Base-by-base conservation (phyloP, 805 yeast species). In the Saccharomycopsis sp. region DNA sequence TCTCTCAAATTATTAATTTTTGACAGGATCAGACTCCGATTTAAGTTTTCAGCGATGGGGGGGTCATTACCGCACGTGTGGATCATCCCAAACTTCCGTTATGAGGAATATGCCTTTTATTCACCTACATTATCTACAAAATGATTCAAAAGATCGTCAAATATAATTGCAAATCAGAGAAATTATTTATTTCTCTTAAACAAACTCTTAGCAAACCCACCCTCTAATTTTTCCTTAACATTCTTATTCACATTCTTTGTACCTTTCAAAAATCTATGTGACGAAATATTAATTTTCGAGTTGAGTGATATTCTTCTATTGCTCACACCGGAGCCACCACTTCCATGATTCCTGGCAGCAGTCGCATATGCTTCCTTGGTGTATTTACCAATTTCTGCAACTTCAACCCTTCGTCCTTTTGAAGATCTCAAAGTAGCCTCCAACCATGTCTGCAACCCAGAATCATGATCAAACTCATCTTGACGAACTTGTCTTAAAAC, bases 161-260 rank as follows among this genome's bases (percentile, higher is more conserved):
- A 35, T 4, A 35, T 7, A 19, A 13, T n/a, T n/a, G 11, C 7
- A 5, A 23, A 38, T 6, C 40, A 38, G 13, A 19, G 11, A 23
- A 21, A n/a, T 22, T 19, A 47, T 38, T 49, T 45, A 24, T 46
- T 45, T 37, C 47, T 38, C 37, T 49, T 49, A 24, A 45, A 45
- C n/a, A 49, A 37, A 3, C 47, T 41, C 22, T 37, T 48, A 3
- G 48, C 38, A 26, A 47, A 36, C 4, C 51, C 51, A 4, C 36
- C 48, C 34, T 42, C 50, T 3, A 49, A 27, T 27, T 46, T 46
- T 13, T 40, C 52, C 32, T 46, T 46, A 13, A 49, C 50, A 43
- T 49, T 49, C 35, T 41, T 43, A 19, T 46, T 46, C 6, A 49
- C 52, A 37, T 41, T 49, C 40, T 45, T 48, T 3, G 52, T 48